Evolutionary conservation across 2,329 filamentous ascomycete genomes (phyloP).

Genomic region (Xylariaceae sp.): DNA sequence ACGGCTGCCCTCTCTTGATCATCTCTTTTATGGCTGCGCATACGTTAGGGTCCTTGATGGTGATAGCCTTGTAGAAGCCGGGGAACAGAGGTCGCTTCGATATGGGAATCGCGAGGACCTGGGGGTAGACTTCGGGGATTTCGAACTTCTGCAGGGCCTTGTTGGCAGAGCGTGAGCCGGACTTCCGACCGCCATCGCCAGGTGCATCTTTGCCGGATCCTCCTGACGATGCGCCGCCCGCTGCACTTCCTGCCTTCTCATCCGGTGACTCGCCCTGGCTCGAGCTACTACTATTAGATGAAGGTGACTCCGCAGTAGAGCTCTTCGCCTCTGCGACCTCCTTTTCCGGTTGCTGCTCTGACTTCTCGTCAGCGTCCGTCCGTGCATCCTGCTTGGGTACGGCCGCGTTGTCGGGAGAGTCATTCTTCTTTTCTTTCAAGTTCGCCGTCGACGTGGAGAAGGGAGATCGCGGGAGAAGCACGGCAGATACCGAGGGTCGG

Average conservation of each 20-base stretch:
- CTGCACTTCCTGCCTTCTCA: constrained; percentile 54
- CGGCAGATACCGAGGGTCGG: constrained; percentile 15
- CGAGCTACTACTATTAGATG: constrained; percentile 45
- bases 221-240: constrained; percentile 47
- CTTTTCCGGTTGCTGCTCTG: constrained; percentile 42
- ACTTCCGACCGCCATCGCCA: constrained; percentile 61
- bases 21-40: constrained; percentile 90
- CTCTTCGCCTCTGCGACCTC: constrained; percentile 45
- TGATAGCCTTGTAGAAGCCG: constrained; percentile 98
- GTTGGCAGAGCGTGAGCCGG: constrained; percentile 62
- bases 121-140: constrained; percentile 92
- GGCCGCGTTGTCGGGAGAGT: constrained; percentile 48
- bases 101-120: constrained; percentile 96
- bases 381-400: constrained; percentile 50
- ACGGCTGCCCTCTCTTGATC: constrained; percentile 94
- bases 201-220: constrained; percentile 51
- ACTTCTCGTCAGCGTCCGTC: constrained; percentile 45
- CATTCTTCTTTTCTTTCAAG: constrained; percentile 39
- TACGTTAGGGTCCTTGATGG: constrained; percentile 88
- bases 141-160: constrained; percentile 78
- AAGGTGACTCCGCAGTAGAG: constrained; percentile 37
- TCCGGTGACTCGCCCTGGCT: constrained; percentile 42
- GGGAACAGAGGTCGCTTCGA: constrained; percentile 90
- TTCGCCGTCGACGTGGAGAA: constrained; percentile 37
- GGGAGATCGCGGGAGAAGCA: constrained; percentile 20